A percentile compares a stretch with the other conserved stretches of the same genome.
phyloP scores from a whole-genome alignment of 345 rosid genomes.

The Noccaea caerulescens region DNA sequence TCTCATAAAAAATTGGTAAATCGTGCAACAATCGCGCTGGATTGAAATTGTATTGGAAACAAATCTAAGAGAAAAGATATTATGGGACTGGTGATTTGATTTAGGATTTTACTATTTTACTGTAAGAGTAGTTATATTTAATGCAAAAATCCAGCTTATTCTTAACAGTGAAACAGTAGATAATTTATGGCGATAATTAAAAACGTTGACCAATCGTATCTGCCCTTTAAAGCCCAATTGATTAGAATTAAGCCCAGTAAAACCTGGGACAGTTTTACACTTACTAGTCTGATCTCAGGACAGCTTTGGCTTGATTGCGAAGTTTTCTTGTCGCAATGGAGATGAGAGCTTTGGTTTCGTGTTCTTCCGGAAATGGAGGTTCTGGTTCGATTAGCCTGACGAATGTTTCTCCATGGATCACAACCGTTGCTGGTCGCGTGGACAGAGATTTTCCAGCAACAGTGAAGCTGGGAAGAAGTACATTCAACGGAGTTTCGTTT shows the following conservation, averaged over 20 bases:
- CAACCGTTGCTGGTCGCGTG: slow-evolving; percentile 62
- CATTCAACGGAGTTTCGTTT: slow-evolving; percentile 49
- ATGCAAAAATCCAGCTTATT: no score
- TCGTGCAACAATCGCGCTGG: no score
- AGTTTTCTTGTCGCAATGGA: slow-evolving; percentile 62
- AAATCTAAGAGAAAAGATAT: no score
- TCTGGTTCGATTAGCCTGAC: slow-evolving; percentile 59
- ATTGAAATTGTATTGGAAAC: no score
- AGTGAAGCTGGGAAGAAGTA: slow-evolving; percentile 49
- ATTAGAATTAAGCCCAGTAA: neutral
- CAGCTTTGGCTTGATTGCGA: slow-evolving; percentile 51
- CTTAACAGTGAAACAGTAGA: no score
- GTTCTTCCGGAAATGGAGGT: slow-evolving; percentile 74
- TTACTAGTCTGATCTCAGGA: slow-evolving; percentile 33
- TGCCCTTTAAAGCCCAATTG: no score
- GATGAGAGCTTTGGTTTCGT: slow-evolving; percentile 67
- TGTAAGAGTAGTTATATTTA: no score
- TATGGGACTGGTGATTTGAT: no score
- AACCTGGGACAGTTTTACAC: neutral
- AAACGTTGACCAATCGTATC: no score
- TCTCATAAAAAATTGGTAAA: no score
- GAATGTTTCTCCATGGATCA: slow-evolving; percentile 74
- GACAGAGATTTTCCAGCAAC: slow-evolving; percentile 61
- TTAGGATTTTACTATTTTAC: no score
- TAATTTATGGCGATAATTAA: no score